A percentile compares a stretch with the other conserved stretches of the same genome.
These are phyloP conservation scores for Xerocomus brunneocitrinus DNA, from an alignment of 768 basidiomycete genomes.

Conservation along the genomic window DNA sequence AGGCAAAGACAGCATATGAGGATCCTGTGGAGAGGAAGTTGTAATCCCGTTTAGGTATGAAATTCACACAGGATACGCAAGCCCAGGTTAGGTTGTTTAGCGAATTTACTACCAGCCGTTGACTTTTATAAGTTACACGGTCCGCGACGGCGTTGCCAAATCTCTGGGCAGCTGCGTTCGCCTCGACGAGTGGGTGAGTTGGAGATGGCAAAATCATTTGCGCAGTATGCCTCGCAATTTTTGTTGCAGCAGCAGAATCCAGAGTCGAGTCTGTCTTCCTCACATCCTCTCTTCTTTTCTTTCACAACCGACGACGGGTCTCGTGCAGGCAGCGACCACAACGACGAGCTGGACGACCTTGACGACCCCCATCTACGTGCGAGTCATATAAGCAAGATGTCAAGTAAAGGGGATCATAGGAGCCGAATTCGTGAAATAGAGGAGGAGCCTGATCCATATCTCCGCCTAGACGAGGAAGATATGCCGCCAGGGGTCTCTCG, in stretches of 20 bases:
- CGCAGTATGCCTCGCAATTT: slow-evolving; percentile 79
- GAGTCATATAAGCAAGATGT: slow-evolving; percentile 29
- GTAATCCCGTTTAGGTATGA: slow-evolving; percentile 9
- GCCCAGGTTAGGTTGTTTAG: slow-evolving; percentile 15
- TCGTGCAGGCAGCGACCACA: slow-evolving; percentile 44
- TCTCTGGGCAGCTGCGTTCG: slow-evolving; percentile 11
- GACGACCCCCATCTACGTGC: slow-evolving; percentile 72
- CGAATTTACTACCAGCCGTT: slow-evolving; percentile 17
- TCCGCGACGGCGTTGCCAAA: slow-evolving; percentile 8
- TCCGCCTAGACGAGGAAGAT: slow-evolving; percentile 69
- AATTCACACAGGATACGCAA: slow-evolving; percentile 25
- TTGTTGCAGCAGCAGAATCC: slow-evolving; percentile 53
- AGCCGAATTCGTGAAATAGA: slow-evolving; percentile 39
- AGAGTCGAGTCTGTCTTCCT: slow-evolving; percentile 53
- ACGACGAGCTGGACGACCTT: slow-evolving; percentile 60
- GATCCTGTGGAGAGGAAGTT: not conserved
- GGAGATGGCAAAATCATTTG: slow-evolving; percentile 65
- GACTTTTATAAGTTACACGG: slow-evolving; percentile 14
- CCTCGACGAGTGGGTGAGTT: slow-evolving; percentile 16
- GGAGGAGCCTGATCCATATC: slow-evolving; percentile 67
- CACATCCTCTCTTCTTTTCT: slow-evolving; percentile 84
- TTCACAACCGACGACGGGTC: slow-evolving; percentile 73
- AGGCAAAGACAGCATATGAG: not conserved
- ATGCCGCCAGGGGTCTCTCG: slow-evolving; percentile 36
- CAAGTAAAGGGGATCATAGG: slow-evolving; percentile 26